phyloP scores from a whole-genome alignment of 495 filamentous ascomycete species.

The Annulohypoxylon bovei region DNA sequence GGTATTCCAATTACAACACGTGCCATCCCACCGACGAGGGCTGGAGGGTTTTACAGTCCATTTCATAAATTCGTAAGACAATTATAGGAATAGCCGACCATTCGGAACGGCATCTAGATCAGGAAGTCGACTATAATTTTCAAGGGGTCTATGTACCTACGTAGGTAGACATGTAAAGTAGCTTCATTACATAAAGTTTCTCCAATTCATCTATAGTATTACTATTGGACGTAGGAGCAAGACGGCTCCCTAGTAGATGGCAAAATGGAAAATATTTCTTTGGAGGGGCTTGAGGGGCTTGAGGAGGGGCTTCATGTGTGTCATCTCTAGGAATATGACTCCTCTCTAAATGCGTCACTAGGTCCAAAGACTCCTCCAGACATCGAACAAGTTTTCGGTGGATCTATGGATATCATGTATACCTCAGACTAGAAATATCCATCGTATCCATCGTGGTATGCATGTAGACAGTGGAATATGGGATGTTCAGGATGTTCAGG shows the following conservation, averaged over 20 bases:
- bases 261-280: background rate
- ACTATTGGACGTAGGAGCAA: constrained; percentile 3
- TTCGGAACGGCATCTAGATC: constrained; percentile 25
- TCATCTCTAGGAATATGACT: constrained; percentile 29
- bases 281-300: too few species aligned
- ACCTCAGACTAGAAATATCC: constrained; percentile 11
- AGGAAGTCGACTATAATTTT: constrained; percentile 14
- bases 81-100: constrained; percentile 8
- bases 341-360: constrained; percentile 35
- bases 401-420: constrained; percentile 7
- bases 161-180: background rate
- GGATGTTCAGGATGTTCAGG: constrained; percentile 7
- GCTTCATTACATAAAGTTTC: background rate
- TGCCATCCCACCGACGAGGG: constrained; percentile 4
- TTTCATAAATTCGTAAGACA: constrained; percentile 7
- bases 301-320: constrained; percentile 18
- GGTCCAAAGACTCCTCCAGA: constrained; percentile 15
- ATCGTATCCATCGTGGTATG: background rate
- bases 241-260: too few species aligned
- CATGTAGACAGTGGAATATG: constrained; percentile 16
- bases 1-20: constrained; percentile 1
- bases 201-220: background rate
- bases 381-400: constrained; percentile 38
- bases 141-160: background rate
- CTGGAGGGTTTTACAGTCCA: background rate